Base-by-base conservation (phyloP, 371 early-diverging fungal genomes). In the Mucor plumbeus region DNA sequence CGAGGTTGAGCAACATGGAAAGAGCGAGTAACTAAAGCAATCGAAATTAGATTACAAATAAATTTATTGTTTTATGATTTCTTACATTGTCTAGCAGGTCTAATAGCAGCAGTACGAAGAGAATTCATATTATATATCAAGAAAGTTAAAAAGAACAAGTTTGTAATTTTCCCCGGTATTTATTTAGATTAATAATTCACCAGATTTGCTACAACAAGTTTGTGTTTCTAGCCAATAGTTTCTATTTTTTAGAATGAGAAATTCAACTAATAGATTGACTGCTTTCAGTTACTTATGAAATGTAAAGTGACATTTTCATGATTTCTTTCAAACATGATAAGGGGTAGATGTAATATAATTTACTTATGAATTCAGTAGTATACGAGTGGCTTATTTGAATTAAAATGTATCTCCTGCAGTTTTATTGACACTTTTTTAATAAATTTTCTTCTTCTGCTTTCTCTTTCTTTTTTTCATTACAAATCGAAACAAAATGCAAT, bases 1-100 rank as follows among this genome's bases (percentile, higher is more conserved):
- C 75, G 69, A 59, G 79, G 70, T 40, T 68, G 67, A 44, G 66
- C 76, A 36, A 64, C 69, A 43, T 77, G 77, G 68, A 81, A 79
- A 21, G 79, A 62, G 21, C 77, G 74, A 63, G n/a, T 33, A 54
- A 50, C 67, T 69, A 44, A 13, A 2, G 40, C 3, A 26, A 26
- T 3, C 3, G 3, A 26, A 26, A 26, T 26, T 26, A 26, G 26
- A 26, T 26, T 26, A 26, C 1, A 26, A 26, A 26, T 26, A 26
- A 3, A 26, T 26, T 26, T 26, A 3, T 26, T 26, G 26, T 26
- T 26, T 1, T 26, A 26, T 26, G 14, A 38, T 2, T 6, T 19
- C 35, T 60, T 64, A 66, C 66, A 59, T 60, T 70, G 70, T 21
- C 43, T 61, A 34, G 70, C 33, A 60, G 71, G 55, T 19, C 54